phyloP scores from a whole-genome alignment of 345 rosid genomes.

The Aethionema arabicum region DNA sequence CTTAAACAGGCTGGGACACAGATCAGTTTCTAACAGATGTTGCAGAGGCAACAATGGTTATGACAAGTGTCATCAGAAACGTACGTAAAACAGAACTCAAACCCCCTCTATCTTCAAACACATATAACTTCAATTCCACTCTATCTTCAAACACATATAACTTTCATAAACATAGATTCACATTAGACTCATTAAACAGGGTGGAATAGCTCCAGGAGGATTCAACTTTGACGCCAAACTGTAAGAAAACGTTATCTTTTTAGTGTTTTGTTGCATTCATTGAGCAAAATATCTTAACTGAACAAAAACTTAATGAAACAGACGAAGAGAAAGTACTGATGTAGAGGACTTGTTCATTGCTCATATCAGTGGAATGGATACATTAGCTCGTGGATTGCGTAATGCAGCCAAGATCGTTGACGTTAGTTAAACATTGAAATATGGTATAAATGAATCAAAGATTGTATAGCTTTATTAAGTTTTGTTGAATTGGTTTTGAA shows the following conservation, averaged over 20 bases:
- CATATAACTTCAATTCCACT: background rate
- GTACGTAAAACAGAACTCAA: conserved; percentile 37
- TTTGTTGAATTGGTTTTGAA: conserved; percentile 8
- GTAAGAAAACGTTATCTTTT: conserved; percentile 40
- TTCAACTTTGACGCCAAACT: conserved; percentile 97
- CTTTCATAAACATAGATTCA: background rate
- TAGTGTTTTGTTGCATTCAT: background rate
- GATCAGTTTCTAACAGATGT: conserved; percentile 88
- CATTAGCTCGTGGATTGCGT: conserved; percentile 85
- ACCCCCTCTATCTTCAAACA: background rate
- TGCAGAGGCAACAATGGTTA: conserved; percentile 85
- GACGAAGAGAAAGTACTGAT: conserved; percentile 95
- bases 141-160: background rate
- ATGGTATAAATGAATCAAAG: conserved; percentile 2
- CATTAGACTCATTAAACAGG: conserved; percentile 41
- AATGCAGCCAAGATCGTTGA: conserved; percentile 80
- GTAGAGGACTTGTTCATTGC: conserved; percentile 92
- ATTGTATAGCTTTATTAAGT: background rate
- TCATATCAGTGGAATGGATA: conserved; percentile 89
- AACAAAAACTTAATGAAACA: conserved; percentile 31
- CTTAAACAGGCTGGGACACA: conserved; percentile 82
- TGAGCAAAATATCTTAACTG: background rate
- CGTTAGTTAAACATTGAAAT: conserved; percentile 39
- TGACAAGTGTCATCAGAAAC: conserved; percentile 84
- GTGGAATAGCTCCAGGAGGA: conserved; percentile 95